Conservation (phyloP, 495 filamentous ascomycete species). For the Tuber calosporum region DNA sequence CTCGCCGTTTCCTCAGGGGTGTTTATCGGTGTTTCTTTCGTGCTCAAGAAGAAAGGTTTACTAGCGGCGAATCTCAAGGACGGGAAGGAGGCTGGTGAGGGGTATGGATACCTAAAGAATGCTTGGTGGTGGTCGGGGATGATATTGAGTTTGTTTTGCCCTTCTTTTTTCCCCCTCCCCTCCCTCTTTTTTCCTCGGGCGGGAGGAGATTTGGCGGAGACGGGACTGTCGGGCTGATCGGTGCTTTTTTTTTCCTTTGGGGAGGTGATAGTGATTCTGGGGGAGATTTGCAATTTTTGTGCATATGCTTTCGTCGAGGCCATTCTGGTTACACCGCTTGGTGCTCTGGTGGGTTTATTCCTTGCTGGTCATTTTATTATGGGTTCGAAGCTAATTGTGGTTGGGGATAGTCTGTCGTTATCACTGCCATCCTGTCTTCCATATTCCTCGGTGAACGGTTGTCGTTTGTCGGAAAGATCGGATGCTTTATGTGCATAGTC, state of each 20-base stretch:
- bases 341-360: conserved; percentile 54
- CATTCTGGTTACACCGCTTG: conserved; percentile 88
- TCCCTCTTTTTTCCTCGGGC: background rate
- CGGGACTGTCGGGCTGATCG: background rate
- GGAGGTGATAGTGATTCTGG: conserved; percentile 61
- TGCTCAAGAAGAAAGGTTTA: conserved; percentile 87
- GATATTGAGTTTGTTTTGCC: conserved; percentile 56
- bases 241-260: conserved; percentile 21
- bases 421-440: conserved; percentile 85
- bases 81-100: conserved; percentile 82
- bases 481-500: conserved; percentile 90
- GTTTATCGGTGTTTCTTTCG: conserved; percentile 93
- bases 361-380: background rate
- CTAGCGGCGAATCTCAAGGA: conserved; percentile 91
- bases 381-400: conserved; percentile 11
- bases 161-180: background rate
- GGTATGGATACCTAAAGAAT: conserved; percentile 97
- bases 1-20: conserved; percentile 81
- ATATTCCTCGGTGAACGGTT: conserved; percentile 95
- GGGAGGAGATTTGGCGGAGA: background rate
- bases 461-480: conserved; percentile 91
- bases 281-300: conserved; percentile 95
- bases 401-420: conserved; percentile 62
- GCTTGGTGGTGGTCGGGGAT: conserved; percentile 92
- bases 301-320: conserved; percentile 97